phyloP scores from a whole-genome alignment of 345 rosid species.

The Corchorus olitorius region DNA sequence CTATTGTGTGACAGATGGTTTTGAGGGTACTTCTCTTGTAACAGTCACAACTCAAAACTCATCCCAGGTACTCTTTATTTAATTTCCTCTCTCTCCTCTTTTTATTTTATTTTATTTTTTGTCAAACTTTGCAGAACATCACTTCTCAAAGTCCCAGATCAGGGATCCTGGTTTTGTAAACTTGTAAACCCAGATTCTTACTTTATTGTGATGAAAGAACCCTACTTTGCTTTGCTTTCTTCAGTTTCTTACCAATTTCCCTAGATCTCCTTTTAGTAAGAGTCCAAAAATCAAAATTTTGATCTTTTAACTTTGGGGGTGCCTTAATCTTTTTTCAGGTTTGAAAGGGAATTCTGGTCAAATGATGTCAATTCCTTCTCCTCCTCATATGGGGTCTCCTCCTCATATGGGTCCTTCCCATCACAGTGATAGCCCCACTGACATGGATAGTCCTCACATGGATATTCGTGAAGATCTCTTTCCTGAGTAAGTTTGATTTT shows the following conservation, averaged over 20 bases:
- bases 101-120: background rate
- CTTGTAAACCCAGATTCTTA: background rate
- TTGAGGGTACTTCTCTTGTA: no score
- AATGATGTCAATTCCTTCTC: constrained; percentile 20
- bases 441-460: constrained; percentile 2
- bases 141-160: background rate
- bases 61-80: no score
- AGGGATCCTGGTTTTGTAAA: background rate
- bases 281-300: background rate
- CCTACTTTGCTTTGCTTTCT: background rate
- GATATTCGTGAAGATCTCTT: constrained; percentile 14
- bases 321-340: constrained; percentile 8
- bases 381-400: background rate
- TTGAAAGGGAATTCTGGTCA: background rate
- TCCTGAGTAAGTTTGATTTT: constrained; percentile 12
- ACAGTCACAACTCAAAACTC: no score
- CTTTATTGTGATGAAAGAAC: background rate
- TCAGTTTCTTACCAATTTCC: constrained; percentile 1
- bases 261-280: background rate
- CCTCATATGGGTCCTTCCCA: background rate
- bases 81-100: no score
- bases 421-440: background rate
- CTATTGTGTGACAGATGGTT: no score
- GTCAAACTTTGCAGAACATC: background rate
- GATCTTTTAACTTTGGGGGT: background rate